phyloP scores from a whole-genome alignment of 331 rosid species.

The Malus hybrid region DNA sequence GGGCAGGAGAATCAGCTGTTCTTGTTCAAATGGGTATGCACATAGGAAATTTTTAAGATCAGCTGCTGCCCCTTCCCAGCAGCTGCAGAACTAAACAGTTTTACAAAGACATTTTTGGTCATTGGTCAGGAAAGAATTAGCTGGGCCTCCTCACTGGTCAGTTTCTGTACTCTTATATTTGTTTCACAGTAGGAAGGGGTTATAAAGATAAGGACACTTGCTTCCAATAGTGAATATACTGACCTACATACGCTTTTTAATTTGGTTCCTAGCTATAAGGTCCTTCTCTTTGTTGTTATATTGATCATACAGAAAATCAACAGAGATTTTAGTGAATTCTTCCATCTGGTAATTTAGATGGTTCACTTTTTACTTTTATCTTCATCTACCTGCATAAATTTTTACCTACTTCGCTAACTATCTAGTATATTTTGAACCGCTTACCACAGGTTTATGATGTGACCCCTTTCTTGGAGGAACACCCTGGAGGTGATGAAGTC shows the following conservation, averaged over 20 bases:
- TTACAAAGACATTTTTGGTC: background rate
- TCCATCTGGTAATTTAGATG: background rate
- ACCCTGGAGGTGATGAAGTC: conserved; percentile 94
- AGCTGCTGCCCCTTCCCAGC: background rate
- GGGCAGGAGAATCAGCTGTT: no score
- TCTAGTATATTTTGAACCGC: background rate
- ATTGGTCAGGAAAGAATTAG: background rate
- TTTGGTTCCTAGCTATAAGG: background rate
- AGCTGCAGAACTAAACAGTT: background rate
- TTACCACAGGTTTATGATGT: conserved; percentile 70
- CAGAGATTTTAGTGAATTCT: background rate
- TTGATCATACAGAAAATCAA: background rate
- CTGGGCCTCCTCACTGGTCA: background rate
- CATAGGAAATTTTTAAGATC: background rate
- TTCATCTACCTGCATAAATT: background rate
- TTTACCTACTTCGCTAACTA: background rate
- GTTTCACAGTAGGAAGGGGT: background rate
- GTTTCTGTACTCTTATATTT: background rate
- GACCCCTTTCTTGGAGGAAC: conserved; percentile 76
- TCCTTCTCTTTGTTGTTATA: background rate
- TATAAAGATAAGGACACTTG: background rate
- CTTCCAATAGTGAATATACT: background rate
- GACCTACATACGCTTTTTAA: background rate
- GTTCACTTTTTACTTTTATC: background rate
- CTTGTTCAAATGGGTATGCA: no score